Evolutionary conservation across 805 yeast genomes (phyloP), one percentile per base, ranked within the genome.

Genomic region (Wickerhamiella occidentalis): DNA sequence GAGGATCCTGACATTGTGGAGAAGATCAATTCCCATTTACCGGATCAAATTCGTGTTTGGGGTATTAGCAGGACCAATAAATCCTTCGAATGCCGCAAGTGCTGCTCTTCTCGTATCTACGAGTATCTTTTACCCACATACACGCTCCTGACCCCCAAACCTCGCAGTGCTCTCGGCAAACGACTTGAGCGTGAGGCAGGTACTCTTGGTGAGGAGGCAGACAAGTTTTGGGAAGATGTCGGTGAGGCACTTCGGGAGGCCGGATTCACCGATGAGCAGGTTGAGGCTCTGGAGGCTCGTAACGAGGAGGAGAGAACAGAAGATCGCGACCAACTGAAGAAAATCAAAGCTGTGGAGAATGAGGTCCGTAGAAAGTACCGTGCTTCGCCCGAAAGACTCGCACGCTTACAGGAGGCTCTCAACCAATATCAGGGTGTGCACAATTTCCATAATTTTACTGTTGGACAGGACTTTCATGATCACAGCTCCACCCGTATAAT

Each of bases 101-200:
- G 87, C 82, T 92, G 98, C 69, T 81, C 92, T 2, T 86, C 96
- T n/a, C 78, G 98, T 63, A 74, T 94, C 54, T 92, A 92, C 64
- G 98, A 92, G 68, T 92, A 92, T 62, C 67, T 92, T 58, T 73
- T 92, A 62, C 98, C 98, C 38, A 85, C 95, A 0, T 88, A 86
- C 64, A 78, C 95, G 1, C 77, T 92, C 54, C 69, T 92, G 50
- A 92, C 94, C 8, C 96, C 98, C n/a, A 80, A 82, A 60, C 94
- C 94, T 5, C 69, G 72, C 38, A 73, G 87, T 25, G 70, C 76
- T 8, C 69, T 92, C 53, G 82, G 78, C 47, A 71, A 76, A 52
- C 75, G 77, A 58, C 73, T 85, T 42, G 71, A 70, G 40, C 78
- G 80, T 56, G 75, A 72, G 48, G 61, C 54, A 2, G 74, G 74